Base-by-base conservation (phyloP, 2,329 filamentous ascomycete species). In the Fusarium sambucinum region DNA sequence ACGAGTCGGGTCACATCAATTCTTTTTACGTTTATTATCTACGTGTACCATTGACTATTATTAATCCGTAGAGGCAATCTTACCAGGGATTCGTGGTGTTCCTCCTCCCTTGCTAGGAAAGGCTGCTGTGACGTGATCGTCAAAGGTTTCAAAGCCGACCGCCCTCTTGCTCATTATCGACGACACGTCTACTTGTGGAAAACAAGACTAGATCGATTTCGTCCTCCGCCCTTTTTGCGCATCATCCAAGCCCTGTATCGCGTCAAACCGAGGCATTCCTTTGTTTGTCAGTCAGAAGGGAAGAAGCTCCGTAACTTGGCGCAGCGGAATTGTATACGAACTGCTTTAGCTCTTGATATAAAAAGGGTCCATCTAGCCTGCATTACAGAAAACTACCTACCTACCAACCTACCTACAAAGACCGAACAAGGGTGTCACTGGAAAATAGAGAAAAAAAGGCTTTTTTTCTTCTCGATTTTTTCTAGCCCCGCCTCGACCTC, bases 101-200 rank as follows among this genome's bases (percentile, higher is more conserved):
- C 53, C 29, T 46, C 45, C 45, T 57, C 53, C 64, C 59, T 66
- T 52, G 66, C 68, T 55, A 40, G 55, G 63, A 58, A 62, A 71
- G 59, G 56, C 55, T 67, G 56, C 51, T 55, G 65, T 73, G 66
- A 69, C 67, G 62, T 70, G 66, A 68, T 68, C 63, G 58, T 67
- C 32, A 59, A 63, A 51, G 54, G 66, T 70, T 67, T 64, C 58
- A 64, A 57, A 55, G 56, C 55, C 52, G 32, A 25, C 35, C 47
- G 40, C 40, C 44, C 38, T 54, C 29, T 55, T 19, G 40, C 17
- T 38, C 23, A 27, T 32, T 50, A 54, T 64, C 53, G 25, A 68
- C 56, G 32, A 54, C 44, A 55, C 50, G 25, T 52, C 42, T 62
- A 53, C 59, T 50, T 63, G 27, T 27, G 35, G 46, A 30, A 40